Evolutionary conservation across 305 asterid species (phyloP).

Genomic region (Fraxinus ornus): DNA sequence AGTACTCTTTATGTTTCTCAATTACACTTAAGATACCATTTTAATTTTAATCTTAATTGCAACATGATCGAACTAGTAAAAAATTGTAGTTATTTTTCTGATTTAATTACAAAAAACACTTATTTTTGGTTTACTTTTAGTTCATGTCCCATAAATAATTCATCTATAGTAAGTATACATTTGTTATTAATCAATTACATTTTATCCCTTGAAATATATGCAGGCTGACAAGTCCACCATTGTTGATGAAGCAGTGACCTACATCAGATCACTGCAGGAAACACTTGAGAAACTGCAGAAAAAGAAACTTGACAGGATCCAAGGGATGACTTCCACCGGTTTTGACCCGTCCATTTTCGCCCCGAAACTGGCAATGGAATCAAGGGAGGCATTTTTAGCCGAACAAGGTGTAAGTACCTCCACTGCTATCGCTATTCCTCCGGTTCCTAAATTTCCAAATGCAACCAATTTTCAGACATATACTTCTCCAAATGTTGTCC

Average conservation of each 20-base stretch:
- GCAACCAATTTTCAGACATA: constrained; percentile 11
- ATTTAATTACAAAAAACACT: not conserved
- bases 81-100: not conserved
- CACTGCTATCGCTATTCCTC: not conserved
- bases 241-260: constrained; percentile 41
- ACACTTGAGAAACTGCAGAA: constrained; percentile 29
- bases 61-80: not conserved
- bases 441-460: not conserved
- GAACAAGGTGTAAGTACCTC: constrained; percentile 14
- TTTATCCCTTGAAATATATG: not conserved
- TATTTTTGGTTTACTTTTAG: not conserved
- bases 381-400: constrained; percentile 23
- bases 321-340: not conserved
- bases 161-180: not conserved
- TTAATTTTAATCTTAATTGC: not conserved
- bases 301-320: constrained; percentile 33
- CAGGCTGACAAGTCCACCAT: constrained; percentile 43
- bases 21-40: not conserved
- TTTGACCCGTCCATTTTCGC: not conserved
- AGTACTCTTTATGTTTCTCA: not conserved
- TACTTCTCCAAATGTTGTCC: constrained; percentile 22
- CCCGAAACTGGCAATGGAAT: constrained; percentile 17
- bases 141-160: not conserved
- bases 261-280: constrained; percentile 28
- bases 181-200: not conserved